These are phyloP conservation scores for Haplosporangium sp. DNA, from an alignment of 371 early-diverging fungal genomes.

Conservation along the genomic window DNA sequence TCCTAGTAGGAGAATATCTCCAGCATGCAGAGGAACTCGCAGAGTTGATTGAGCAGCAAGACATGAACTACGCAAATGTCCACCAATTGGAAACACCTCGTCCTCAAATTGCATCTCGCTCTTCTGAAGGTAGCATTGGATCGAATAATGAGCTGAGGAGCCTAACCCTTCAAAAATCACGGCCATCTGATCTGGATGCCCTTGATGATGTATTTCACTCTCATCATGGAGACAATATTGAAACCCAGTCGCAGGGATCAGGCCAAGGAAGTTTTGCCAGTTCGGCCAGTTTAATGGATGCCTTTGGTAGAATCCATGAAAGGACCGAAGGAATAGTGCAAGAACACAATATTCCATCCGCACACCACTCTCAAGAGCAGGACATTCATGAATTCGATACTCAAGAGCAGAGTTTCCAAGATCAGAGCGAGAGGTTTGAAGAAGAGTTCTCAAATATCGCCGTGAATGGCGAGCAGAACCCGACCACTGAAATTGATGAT, in stretches of 20 bases:
- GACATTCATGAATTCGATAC: background rate
- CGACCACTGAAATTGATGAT: background rate
- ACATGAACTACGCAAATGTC: conserved; percentile 22
- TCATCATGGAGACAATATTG: conserved; percentile 1
- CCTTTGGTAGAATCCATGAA: background rate
- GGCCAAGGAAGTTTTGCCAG: conserved; percentile 8
- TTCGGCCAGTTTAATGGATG: background rate
- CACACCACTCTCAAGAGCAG: too few relatives aligned
- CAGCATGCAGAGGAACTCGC: conserved; percentile 61
- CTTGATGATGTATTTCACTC: conserved; percentile 7
- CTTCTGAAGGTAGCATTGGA: conserved; percentile 19
- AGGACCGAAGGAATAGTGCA: background rate
- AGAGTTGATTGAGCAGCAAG: conserved; percentile 11
- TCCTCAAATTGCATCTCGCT: conserved; percentile 18
- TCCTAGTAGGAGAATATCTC: conserved; percentile 61
- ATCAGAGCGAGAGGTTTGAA: background rate
- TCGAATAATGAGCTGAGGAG: conserved; percentile 36
- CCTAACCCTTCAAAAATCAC: conserved; percentile 44
- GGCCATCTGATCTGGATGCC: conserved; percentile 28
- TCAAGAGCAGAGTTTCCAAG: background rate
- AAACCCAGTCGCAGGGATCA: background rate
- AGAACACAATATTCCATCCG: background rate
- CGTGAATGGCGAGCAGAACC: background rate
- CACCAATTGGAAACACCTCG: conserved; percentile 35
- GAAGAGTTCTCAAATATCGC: background rate